Evolutionary conservation across 2,329 filamentous ascomycete genomes (phyloP), one percentile per base, ranked within the genome.

Genomic region (Mollisia scopiformis): DNA sequence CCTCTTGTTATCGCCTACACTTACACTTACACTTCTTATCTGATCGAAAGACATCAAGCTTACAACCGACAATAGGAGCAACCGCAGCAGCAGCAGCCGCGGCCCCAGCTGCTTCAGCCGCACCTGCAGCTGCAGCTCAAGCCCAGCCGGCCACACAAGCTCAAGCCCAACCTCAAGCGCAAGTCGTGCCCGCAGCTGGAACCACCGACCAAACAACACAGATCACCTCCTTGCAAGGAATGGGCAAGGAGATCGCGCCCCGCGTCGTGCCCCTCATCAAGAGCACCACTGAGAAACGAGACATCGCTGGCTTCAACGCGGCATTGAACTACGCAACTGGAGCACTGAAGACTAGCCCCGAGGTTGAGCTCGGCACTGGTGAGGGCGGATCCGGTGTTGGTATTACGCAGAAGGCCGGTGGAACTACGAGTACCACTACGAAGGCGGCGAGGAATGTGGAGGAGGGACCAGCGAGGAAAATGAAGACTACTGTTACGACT

Each of bases 241-340:
- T 81, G 73, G 79, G 79, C 67, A 82, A 81, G 73, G 76, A 79
- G 65, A 80, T 82, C 65, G 76, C 77, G 25, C 79, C 80, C 25
- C 78, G 80, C 19, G 57, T 68, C 28, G 56, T 62, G 16, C 28
- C 60, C 11, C 50, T 67, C 28, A 28, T 51, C 11, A 51, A 33
- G 16, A 5, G 7, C 16, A 19, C 6, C 11, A 23, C 11, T 19
- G 66, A 69, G 35, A 66, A 76, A 66, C 74, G 77, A 61, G 77
- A 78, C 61, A 67, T 76, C 21, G 63, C 70, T 41, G 76, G 77
- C 50, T 79, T 79, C 62, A 75, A 78, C 64, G 74, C 76, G 7
- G 77, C 77, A 11, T 68, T 79, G 25, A 74, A 68, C 16, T 79
- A 69, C 61, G 77, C 77, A 43, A 73, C 78, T 63, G 75, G 68